Evolutionary conservation across 2,329 filamentous ascomycete species (phyloP), one percentile per base, ranked within the genome.

Genomic region (Aspergillus sp.): DNA sequence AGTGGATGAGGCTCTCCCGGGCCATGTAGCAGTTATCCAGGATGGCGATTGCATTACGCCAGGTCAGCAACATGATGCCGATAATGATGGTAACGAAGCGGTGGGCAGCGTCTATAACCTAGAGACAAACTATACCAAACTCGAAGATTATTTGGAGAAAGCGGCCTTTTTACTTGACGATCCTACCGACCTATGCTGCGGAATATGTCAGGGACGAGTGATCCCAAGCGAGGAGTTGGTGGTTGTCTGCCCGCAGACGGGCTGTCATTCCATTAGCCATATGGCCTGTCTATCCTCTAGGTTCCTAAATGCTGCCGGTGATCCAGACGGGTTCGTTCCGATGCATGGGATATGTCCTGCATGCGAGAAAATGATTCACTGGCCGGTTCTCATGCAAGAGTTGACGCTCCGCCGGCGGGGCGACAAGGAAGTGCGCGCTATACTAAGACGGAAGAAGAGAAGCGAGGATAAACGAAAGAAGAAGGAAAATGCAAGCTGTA

Each of bases 321-420:
- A 60, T 8, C 45, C 58, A 26, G 56, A 64, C 10, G 63, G 62
- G 1, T 57, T 94, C 1, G 60, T 94, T 1, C 91, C 91, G 0
- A 72, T 78, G 1, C 62, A 73, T 32, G 89, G 88, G 2, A 65
- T 58, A 2, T 97, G 91, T 67, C 88, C 88, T 0, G 69, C 70
- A 19, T 97, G 91, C 60, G 67, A 74, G 1, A 72, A 73, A 0
- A 65, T 72, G 4, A 68, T 89, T 2, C 64, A 73, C 43, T 97
- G 91, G 91, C 73, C 75, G 0, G 79, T 85, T 42, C 79, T 96
- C 69, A 85, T 94, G 71, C 90, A 82, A 61, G 90, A 94, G 62
- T 67, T 94, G 56, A 93, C 78, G 43, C 68, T 95, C 42, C 77
- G 91, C 30, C 72, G 80, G 33, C 77, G 87, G 27, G 89, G 85